Evolutionary conservation across 371 early-diverging fungal species (phyloP), one percentile per base, ranked within the genome.

Genomic region (Batrachochytrium dendrobatidis): DNA sequence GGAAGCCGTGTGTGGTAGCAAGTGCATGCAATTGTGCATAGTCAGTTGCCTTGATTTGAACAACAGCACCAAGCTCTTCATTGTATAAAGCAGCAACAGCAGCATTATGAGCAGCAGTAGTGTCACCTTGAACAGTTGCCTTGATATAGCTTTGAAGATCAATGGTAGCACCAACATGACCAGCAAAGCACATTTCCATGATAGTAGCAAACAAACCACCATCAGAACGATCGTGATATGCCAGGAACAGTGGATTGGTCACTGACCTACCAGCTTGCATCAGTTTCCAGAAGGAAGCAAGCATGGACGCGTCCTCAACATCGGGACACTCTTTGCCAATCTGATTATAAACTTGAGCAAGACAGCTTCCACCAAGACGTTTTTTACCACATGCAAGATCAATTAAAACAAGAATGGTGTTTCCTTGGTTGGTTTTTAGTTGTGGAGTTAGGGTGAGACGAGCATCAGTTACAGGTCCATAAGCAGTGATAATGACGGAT

Each of bases 201-300:
- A 97, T 57, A 6, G 98, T 88, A 22, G 85, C 72, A 61, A 95
- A 86, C 66, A 97, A 73, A 59, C 98, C 98, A 67, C 98, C 98
- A 74, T 95, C 98, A 3, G 94, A 93, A 24, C 95, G 86, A 68
- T 97, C 96, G 71, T 97, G 98, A 73, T 95, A 97, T 24, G 98
- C 95, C 50, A 92, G 78, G 3, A 96, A 71, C 51, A 82, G 65
- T 8, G 65, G 60, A 43, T 75, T 65, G 56, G 82, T 80, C 22
- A 70, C 75, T 10, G 67, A 58, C 31, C 67, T 55, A 34, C 34
- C 66, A 45, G 55, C 58, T 66, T 88, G 86, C 69, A 96, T 73
- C 4, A 76, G 81, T 34, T 81, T 74, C 81, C 93, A 93, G 75
- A 94, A 92, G 31, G 81, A 71, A 64, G 76, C 82, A 62, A 97